phyloP scores from a whole-genome alignment of 805 yeast species.

The Wickerhamomyces ciferrii region DNA sequence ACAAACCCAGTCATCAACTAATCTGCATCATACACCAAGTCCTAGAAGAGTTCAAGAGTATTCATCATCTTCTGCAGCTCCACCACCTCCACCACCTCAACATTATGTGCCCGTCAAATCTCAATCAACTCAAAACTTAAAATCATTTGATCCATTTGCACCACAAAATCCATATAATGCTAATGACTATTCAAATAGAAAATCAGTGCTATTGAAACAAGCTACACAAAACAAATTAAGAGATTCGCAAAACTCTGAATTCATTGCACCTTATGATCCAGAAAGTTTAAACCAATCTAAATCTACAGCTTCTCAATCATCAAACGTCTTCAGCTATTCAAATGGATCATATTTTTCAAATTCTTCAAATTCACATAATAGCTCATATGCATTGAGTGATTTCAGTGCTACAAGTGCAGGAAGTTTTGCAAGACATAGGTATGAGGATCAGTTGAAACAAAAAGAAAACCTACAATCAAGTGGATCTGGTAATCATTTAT shows the following conservation, averaged over 20 bases:
- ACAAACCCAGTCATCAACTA: background rate
- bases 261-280: constrained; percentile 26
- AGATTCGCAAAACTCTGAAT: constrained; percentile 11
- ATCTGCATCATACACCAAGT: background rate
- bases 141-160: constrained; percentile 3
- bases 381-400: constrained; percentile 47
- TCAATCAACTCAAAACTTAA: constrained; percentile 14
- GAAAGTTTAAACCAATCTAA: constrained; percentile 23
- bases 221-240: constrained; percentile 8
- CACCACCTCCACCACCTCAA: constrained; percentile 19
- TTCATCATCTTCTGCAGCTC: constrained; percentile 1
- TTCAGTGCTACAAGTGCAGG: constrained; percentile 90
- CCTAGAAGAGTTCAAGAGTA: constrained; percentile 4
- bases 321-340: constrained; percentile 27
- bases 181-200: constrained; percentile 3
- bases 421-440: constrained; percentile 70
- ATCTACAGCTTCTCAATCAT: constrained; percentile 16
- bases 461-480: constrained; percentile 14
- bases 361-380: constrained; percentile 37
- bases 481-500: constrained; percentile 22
- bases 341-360: constrained; percentile 43
- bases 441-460: constrained; percentile 29
- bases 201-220: constrained; percentile 7
- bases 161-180: constrained; percentile 12
- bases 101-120: constrained; percentile 19